phyloP scores from a whole-genome alignment of 129 eudicot genomes.

The Artemisia annua region DNA sequence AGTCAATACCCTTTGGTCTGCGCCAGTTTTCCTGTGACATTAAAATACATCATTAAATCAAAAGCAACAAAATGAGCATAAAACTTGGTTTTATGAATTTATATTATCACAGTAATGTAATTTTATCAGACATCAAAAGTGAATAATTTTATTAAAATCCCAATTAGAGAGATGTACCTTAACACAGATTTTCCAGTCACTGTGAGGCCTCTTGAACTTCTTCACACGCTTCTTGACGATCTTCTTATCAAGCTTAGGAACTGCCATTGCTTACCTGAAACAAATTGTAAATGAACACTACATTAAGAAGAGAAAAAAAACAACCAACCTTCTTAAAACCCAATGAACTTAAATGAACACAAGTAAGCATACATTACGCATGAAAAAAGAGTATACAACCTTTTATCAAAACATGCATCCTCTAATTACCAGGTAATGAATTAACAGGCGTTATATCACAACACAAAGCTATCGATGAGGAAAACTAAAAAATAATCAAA shows the following conservation, averaged over 20 bases:
- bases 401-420: too few relatives aligned
- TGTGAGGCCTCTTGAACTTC: constrained; percentile 82
- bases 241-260: constrained; percentile 75
- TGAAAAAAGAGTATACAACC: too few relatives aligned
- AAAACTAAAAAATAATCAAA: too few relatives aligned
- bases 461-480: too few relatives aligned
- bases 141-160: neutral
- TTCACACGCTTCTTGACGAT: constrained; percentile 82
- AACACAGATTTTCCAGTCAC: constrained; percentile 62
- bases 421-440: too few relatives aligned
- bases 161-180: constrained; percentile 37
- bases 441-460: too few relatives aligned
- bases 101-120: too few relatives aligned
- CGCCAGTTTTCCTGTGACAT: constrained; percentile 61
- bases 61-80: neutral
- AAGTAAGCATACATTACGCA: too few relatives aligned
- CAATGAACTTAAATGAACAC: too few relatives aligned
- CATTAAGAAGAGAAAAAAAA: neutral
- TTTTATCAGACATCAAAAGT: neutral
- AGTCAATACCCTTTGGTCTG: constrained; percentile 85
- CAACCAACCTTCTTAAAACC: too few relatives aligned
- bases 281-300: neutral
- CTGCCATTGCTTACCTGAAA: constrained; percentile 54
- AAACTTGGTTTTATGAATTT: too few relatives aligned
- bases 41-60: neutral